These are phyloP conservation scores for Fabrea salina DNA, from an alignment of 169 alveolate species.

Conservation along the genomic window DNA sequence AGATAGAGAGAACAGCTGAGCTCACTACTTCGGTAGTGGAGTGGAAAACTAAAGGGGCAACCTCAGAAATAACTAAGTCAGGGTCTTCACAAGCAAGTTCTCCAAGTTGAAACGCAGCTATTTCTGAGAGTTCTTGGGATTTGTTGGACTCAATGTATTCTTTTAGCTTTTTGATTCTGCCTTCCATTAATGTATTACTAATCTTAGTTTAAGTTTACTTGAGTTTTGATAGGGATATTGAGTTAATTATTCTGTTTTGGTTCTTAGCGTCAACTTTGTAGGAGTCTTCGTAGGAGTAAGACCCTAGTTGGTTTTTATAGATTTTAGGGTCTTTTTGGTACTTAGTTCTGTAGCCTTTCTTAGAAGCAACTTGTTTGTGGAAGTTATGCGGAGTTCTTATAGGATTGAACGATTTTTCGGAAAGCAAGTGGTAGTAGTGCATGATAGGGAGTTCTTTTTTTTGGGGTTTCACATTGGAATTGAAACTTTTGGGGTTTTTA, in stretches of 20 bases:
- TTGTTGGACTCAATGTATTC: slow-evolving; percentile 14
- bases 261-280: not conserved
- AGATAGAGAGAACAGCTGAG: not conserved
- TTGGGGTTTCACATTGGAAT: no score
- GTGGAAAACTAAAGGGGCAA: not conserved
- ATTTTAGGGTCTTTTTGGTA: slow-evolving; percentile 22
- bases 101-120: slow-evolving; percentile 35
- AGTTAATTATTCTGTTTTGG: not conserved
- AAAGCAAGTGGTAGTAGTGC: no score
- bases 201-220: not conserved
- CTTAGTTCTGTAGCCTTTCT: not conserved
- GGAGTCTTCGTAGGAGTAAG: not conserved
- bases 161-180: slow-evolving; percentile 6
- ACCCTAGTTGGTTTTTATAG: not conserved
- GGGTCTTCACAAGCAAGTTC: slow-evolving; percentile 11
- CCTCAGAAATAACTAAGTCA: not conserved
- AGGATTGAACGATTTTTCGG: no score
- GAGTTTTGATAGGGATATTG: no score
- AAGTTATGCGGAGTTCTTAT: no score
- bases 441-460: no score
- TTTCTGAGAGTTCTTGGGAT: not conserved
- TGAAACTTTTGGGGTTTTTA: no score
- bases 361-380: no score
- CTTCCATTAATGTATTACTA: slow-evolving; percentile 13
- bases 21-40: not conserved